phyloP scores from a whole-genome alignment of 164 flowering plant species.

The Liquidambar formosana region DNA sequence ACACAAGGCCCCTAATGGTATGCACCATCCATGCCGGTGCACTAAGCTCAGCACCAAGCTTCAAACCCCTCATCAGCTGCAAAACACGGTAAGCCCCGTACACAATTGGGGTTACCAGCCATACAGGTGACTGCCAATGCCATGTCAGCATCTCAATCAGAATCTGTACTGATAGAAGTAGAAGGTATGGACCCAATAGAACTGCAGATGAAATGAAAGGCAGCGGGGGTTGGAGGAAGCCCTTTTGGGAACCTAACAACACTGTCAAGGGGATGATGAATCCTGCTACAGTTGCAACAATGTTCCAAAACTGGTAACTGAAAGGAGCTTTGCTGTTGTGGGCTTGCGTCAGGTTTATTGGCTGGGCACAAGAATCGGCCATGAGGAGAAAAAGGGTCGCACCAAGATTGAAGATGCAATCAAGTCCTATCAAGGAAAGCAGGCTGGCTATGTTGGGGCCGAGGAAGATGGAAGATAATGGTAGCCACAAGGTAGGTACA shows the following conservation, averaged over 20 bases:
- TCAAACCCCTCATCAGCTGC: conserved; percentile 89
- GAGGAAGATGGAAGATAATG: conserved; percentile 73
- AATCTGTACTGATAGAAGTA: conserved; percentile 74
- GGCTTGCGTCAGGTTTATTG: conserved; percentile 31
- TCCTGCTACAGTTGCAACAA: conserved; percentile 63
- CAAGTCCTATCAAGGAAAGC: conserved; percentile 83
- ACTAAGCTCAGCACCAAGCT: conserved; percentile 67
- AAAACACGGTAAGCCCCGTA: conserved; percentile 81
- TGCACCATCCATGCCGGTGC: conserved; percentile 82
- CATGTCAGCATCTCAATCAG: conserved; percentile 85
- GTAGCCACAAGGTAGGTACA: conserved; percentile 87
- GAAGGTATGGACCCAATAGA: conserved; percentile 75
- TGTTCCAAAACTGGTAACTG: conserved; percentile 77
- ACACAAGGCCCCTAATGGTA: conserved; percentile 69
- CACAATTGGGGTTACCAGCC: conserved; percentile 88
- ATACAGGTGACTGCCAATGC: conserved; percentile 93
- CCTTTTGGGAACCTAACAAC: conserved; percentile 52
- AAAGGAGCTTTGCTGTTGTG: conserved; percentile 56
- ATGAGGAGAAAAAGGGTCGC: conserved; percentile 84
- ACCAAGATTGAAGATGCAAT: conserved; percentile 86
- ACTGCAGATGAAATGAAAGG: conserved; percentile 59
- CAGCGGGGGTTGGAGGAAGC: conserved; percentile 59
- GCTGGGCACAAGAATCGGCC: conserved; percentile 81
- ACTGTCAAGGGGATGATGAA: conserved; percentile 52
- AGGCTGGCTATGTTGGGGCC: conserved; percentile 86